Conservation (phyloP, 768 basidiomycete species). For the Suillus lakei region DNA sequence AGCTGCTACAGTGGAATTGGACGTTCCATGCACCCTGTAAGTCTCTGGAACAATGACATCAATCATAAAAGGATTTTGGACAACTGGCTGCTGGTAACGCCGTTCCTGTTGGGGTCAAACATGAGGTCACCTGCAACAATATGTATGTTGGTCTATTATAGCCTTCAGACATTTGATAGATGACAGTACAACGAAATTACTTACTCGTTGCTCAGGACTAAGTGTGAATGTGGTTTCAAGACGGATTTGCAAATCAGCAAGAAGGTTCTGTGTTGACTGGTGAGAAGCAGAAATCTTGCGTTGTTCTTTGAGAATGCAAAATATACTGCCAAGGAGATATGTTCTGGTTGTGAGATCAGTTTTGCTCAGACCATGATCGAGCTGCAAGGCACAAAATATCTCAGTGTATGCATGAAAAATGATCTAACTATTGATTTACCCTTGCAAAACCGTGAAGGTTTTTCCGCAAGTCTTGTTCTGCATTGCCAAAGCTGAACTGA, state of each 20-base stretch:
- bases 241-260: not conserved
- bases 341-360: too few species aligned
- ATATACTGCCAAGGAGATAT: too few species aligned
- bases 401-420: too few species aligned
- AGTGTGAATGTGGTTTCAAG: constrained; percentile 5
- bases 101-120: not conserved
- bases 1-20: not conserved
- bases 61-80: not conserved
- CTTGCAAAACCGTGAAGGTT: not conserved
- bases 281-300: too few species aligned
- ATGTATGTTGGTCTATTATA: not conserved
- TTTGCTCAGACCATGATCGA: not conserved
- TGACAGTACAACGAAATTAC: not conserved
- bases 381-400: not conserved
- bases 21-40: not conserved
- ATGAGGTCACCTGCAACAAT: not conserved
- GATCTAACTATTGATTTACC: too few species aligned
- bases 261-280: not conserved
- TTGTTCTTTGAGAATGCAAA: too few species aligned
- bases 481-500: not conserved
- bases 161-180: not conserved
- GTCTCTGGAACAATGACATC: not conserved
- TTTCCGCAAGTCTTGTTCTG: not conserved
- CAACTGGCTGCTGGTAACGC: not conserved
- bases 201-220: not conserved